Evolutionary conservation across 768 basidiomycete genomes (phyloP).

Genomic region (Rhodotorula sphaerocarpa): DNA sequence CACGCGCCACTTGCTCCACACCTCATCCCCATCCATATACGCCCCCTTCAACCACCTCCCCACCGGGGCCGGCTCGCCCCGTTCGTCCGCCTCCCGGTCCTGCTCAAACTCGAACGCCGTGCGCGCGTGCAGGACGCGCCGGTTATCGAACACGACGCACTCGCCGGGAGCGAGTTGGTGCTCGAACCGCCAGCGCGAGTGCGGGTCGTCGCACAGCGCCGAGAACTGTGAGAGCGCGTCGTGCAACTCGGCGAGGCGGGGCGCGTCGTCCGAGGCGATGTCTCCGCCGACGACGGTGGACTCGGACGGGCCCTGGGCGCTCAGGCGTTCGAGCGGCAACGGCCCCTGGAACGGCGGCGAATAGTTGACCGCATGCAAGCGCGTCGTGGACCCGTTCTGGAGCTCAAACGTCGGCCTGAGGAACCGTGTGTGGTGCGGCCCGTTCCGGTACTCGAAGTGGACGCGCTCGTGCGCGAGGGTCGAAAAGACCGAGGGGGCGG

Average conservation of each 20-base stretch:
- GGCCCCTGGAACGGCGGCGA: conserved; percentile 92
- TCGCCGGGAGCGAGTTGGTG: conserved; percentile 74
- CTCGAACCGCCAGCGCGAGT: conserved; percentile 51
- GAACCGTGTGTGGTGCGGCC: conserved; percentile 69
- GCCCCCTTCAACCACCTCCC: conserved; percentile 80
- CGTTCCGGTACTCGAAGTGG: conserved; percentile 85
- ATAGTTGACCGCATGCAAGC: conserved; percentile 70
- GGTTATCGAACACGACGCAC: conserved; percentile 83
- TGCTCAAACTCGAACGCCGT: conserved; percentile 59
- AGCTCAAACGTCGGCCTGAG: conserved; percentile 71
- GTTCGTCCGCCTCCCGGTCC: conserved; percentile 38
- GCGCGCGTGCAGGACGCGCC: conserved; percentile 77
- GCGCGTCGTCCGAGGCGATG: conserved; percentile 8
- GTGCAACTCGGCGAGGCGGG: conserved; percentile 20
- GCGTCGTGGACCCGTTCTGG: background rate
- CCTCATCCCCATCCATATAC: conserved; percentile 51
- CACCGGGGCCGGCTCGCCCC: conserved; percentile 25
- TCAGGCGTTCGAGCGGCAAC: conserved; percentile 53
- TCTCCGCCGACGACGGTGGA: background rate
- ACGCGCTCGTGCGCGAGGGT: conserved; percentile 59
- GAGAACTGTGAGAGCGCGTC: conserved; percentile 58
- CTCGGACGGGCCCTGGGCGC: conserved; percentile 39
- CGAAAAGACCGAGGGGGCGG: conserved; percentile 52
- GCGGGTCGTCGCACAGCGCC: conserved; percentile 49
- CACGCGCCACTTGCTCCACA: conserved; percentile 48